These are phyloP conservation scores for Chlamydomonas sphaeroides DNA, from an alignment of 139 green algal genomes.

Conservation along the genomic window DNA sequence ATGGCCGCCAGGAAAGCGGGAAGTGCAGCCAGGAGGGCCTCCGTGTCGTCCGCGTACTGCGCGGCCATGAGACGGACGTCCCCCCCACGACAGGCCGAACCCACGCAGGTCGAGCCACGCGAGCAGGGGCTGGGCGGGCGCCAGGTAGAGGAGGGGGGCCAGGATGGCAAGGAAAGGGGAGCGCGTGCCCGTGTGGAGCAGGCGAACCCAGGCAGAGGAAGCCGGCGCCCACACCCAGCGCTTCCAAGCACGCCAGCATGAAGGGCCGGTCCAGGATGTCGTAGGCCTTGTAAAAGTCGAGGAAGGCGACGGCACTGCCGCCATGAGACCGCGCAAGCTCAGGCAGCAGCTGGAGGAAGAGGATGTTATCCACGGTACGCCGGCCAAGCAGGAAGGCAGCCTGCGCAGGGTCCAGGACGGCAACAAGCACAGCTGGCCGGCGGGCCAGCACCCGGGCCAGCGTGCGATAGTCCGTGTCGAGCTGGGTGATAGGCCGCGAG, in stretches of 20 bases:
- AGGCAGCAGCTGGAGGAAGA: constrained; percentile 32
- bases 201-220: too few species aligned
- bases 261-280: constrained; percentile 43
- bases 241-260: neutral
- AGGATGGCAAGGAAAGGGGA: too few species aligned
- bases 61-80: too few species aligned
- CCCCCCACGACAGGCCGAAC: too few species aligned
- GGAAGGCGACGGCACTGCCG: neutral
- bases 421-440: neutral
- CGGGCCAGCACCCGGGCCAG: constrained; percentile 36
- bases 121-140: too few species aligned
- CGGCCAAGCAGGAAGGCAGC: constrained; percentile 49
- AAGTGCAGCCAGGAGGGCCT: neutral
- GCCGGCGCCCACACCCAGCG: too few species aligned
- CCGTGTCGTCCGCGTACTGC: neutral
- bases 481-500: constrained; percentile 52
- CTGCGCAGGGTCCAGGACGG: constrained; percentile 43
- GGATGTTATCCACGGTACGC: constrained; percentile 40
- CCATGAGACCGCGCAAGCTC: neutral
- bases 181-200: too few species aligned
- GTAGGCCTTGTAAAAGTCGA: constrained; percentile 45
- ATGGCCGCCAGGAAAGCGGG: neutral
- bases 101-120: too few species aligned
- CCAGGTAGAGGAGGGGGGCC: too few species aligned
- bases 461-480: constrained; percentile 48